phyloP scores from a whole-genome alignment of 306 rosid species.

The Bauhinia variegata region DNA sequence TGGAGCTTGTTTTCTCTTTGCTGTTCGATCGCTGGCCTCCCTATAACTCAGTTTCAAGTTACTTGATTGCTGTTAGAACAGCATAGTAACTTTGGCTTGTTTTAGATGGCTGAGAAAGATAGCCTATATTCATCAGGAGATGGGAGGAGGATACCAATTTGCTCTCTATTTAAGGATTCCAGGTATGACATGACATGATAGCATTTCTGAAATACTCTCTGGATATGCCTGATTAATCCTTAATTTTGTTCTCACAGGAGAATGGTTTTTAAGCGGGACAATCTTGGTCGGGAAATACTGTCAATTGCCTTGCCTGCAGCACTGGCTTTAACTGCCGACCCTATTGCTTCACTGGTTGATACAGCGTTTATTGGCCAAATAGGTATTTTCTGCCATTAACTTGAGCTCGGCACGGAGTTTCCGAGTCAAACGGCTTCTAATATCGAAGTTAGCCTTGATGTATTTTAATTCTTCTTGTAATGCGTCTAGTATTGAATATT shows the following conservation, averaged over 20 bases:
- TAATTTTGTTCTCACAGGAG: conserved; percentile 36
- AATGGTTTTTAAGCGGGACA: conserved; percentile 51
- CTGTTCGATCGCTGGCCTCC: conserved; percentile 19
- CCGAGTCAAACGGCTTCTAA: background rate
- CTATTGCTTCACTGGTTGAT: conserved; percentile 88
- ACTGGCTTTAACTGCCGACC: conserved; percentile 90
- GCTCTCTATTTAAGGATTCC: conserved; percentile 66
- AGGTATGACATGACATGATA: conserved; percentile 53
- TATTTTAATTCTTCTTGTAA: conserved; percentile 9
- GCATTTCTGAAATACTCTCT: conserved; percentile 18
- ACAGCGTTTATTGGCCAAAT: conserved; percentile 94
- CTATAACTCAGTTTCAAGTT: background rate
- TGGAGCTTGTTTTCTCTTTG: conserved; percentile 26
- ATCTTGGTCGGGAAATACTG: conserved; percentile 77
- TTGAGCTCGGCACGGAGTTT: conserved; percentile 4
- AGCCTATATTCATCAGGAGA: conserved; percentile 46
- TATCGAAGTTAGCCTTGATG: background rate
- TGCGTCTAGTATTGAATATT: conserved; percentile 9
- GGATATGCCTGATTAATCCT: conserved; percentile 7
- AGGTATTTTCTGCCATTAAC: conserved; percentile 48
- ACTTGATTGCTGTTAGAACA: conserved; percentile 22
- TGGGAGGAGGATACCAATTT: conserved; percentile 52
- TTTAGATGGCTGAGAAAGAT: conserved; percentile 58
- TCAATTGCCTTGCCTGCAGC: conserved; percentile 91
- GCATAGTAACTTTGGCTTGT: conserved; percentile 29